Evolutionary conservation across 2,329 filamentous ascomycete species (phyloP).

Genomic region (Nemania sp.): DNA sequence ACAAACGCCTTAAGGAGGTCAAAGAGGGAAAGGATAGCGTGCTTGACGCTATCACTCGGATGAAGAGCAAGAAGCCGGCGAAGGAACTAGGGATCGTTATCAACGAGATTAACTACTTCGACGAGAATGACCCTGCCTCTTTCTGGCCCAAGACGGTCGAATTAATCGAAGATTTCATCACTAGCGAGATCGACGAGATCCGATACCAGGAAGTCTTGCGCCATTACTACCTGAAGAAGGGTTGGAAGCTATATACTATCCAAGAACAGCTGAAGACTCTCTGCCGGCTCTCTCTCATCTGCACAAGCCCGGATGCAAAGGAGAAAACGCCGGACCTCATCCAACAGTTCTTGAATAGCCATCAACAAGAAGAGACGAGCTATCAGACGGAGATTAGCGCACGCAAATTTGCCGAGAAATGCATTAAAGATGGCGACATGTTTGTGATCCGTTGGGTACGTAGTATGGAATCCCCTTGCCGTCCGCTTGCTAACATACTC

Average conservation of each 20-base stretch:
- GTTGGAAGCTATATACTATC: constrained; percentile 92
- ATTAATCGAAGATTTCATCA: constrained; percentile 84
- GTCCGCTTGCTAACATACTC: constrained; percentile 40
- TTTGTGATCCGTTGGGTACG: constrained; percentile 91
- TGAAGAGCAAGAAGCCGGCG: constrained; percentile 77
- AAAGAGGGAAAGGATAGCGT: constrained; percentile 79
- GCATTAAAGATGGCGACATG: constrained; percentile 88
- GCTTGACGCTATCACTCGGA: constrained; percentile 70
- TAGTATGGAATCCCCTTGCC: constrained; percentile 32
- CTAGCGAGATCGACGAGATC: constrained; percentile 77
- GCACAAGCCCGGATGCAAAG: constrained; percentile 83
- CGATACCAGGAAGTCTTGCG: constrained; percentile 89
- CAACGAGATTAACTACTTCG: constrained; percentile 79
- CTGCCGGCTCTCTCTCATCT: constrained; percentile 77
- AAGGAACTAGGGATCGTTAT: constrained; percentile 82
- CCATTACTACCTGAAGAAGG: constrained; percentile 86
- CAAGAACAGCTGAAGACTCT: constrained; percentile 85
- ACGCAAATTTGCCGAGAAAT: constrained; percentile 88
- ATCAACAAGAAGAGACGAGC: constrained; percentile 81
- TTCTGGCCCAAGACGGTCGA: constrained; percentile 86
- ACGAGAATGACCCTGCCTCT: constrained; percentile 62
- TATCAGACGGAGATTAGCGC: constrained; percentile 89
- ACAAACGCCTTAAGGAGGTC: constrained; percentile 78
- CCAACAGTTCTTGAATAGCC: constrained; percentile 80
- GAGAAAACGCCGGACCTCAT: constrained; percentile 93